Base-by-base conservation (phyloP, 306 rosid species). In the Lathyrus tuberosus region DNA sequence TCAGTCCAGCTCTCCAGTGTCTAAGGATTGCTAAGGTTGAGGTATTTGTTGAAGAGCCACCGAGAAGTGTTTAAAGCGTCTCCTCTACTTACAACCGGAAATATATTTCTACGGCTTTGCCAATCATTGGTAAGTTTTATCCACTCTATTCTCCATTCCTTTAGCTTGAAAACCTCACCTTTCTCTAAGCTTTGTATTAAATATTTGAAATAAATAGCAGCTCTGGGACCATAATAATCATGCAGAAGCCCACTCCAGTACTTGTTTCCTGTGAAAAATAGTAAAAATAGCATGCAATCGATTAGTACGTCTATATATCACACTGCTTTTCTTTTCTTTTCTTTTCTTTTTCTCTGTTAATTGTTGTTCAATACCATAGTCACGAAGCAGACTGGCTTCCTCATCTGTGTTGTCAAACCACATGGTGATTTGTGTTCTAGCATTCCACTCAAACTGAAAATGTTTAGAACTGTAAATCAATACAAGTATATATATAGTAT, bases 371-470 rank as follows among this genome's bases (percentile, higher is more conserved):
- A 33, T 86, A 92, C 97, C 97, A 7, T 92, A 92, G 76, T 92
- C 95, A 7, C 84, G 94, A 67, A 92, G 97, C 65, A 92, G 81
- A 73, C 97, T 89, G 46, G 97, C 86, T 75, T 87, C 92, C 51
- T 84, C 87, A 47, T 81, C 74, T 18, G 89, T 59, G 92, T 87
- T 92, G 88, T 92, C 97, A 51, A 81, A 87, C 96, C 97, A 92
- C 97, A 92, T 92, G 56, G 97, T 92, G 82, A 92, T 86, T 82
- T 92, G 96, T 49, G 95, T 89, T 84, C 95, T 89, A 58, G 95
- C 96, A 77, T 89, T 92, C 95, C 97, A 92, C 82, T 92, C 97
- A 76, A 71, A 92, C 95, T 87, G 90, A 59, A 72, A 35, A 57
- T 63, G 64, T 63, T 51, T 17, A 48, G 49, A 76, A 77, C 41